phyloP scores from a whole-genome alignment of 139 green algal species.

The Chlorella sorokiniana region DNA sequence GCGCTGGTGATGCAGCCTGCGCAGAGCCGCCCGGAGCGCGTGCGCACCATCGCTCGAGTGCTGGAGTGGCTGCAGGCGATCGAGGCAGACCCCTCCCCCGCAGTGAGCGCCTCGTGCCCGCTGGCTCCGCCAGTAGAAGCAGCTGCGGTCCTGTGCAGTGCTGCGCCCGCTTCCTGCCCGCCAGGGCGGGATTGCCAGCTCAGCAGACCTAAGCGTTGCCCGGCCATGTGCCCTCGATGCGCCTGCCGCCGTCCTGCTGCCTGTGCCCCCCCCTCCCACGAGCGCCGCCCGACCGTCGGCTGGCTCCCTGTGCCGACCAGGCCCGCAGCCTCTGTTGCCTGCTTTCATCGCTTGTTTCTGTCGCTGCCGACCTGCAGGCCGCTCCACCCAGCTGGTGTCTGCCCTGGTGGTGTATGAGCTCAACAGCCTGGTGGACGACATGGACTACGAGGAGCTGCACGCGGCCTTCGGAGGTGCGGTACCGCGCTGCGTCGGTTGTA shows the following conservation, averaged over 20 bases:
- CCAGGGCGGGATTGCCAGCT: no score
- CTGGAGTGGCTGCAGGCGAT: conserved; percentile 17
- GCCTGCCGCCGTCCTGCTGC: no score
- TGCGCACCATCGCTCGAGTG: conserved; percentile 2
- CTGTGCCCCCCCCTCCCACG: no score
- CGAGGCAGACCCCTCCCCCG: background rate
- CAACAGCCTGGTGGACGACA: conserved; percentile 8
- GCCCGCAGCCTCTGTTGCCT: background rate
- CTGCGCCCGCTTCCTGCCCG: no score
- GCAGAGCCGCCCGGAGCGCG: conserved; percentile 5
- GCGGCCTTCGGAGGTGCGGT: background rate
- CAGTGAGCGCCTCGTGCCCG: background rate
- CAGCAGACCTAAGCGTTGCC: no score
- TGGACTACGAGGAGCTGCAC: conserved; percentile 19
- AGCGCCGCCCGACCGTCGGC: no score
- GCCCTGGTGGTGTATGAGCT: conserved; percentile 21
- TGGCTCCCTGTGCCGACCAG: no score
- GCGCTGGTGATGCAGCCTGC: background rate
- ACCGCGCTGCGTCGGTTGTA: background rate
- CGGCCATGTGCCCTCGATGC: no score
- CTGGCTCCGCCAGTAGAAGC: background rate
- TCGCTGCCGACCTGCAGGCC: background rate
- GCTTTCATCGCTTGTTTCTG: background rate
- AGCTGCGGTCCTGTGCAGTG: no score
- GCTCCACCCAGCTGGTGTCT: conserved; percentile 1